A percentile compares a stretch with the other conserved stretches of the same genome.
Conservation (phyloP, 225 moss, liverwort and hornwort genomes). For the Climacium dendroides region DNA sequence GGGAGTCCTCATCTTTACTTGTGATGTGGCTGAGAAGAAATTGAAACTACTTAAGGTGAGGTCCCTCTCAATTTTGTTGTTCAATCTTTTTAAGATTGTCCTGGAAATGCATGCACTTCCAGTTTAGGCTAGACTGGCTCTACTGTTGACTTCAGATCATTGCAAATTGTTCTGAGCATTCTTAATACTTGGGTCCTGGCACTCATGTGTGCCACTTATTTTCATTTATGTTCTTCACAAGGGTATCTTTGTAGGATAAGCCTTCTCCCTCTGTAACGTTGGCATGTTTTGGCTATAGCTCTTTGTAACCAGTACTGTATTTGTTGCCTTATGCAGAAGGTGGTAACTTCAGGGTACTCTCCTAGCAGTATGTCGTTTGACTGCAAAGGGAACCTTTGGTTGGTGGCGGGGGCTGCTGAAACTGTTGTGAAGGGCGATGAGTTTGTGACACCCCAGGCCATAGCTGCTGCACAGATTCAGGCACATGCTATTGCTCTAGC, state of each 20-base stretch:
- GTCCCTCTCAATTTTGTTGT: neutral
- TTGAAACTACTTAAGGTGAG: slow-evolving; percentile 60
- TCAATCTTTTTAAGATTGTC: neutral
- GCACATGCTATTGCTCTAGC: slow-evolving; percentile 44
- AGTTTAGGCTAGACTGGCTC: neutral
- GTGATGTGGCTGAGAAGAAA: slow-evolving; percentile 30
- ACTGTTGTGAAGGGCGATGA: slow-evolving; percentile 70
- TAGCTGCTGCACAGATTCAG: slow-evolving; percentile 56
- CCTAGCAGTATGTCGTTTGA: slow-evolving; percentile 78
- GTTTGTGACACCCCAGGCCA: slow-evolving; percentile 53
- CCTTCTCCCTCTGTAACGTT: neutral
- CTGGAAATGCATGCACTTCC: neutral
- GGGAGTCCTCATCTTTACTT: slow-evolving; percentile 70
- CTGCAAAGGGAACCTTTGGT: slow-evolving; percentile 46
- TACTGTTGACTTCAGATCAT: neutral
- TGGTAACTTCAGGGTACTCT: slow-evolving; percentile 39
- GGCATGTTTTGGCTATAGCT: neutral
- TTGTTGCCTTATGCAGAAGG: slow-evolving; percentile 30
- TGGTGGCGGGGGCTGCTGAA: slow-evolving; percentile 81
- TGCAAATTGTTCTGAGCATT: neutral
- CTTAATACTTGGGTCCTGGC: neutral
- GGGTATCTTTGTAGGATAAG: neutral
- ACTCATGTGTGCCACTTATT: neutral
- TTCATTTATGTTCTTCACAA: neutral
- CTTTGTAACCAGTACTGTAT: neutral